Percentiles rank a stretch among this genome's conserved stretches.
phyloP scores from a whole-genome alignment of 306 rosid genomes.

The Vicia faba region DNA sequence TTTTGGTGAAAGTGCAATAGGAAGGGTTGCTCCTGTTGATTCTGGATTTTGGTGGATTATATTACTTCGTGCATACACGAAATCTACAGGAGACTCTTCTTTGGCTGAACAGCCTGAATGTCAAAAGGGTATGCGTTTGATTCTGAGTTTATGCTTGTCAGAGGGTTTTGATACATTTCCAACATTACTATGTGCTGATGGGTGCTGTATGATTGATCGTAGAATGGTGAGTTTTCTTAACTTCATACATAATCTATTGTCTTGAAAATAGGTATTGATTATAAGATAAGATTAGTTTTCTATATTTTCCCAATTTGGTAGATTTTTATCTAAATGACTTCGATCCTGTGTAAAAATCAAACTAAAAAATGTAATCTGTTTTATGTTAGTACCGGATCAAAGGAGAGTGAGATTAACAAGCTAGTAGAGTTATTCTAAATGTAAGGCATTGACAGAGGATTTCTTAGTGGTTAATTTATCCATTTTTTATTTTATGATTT shows the following conservation, averaged over 20 bases:
- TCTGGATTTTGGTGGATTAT: constrained; percentile 99
- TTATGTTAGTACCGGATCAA: constrained; percentile 3
- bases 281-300: background rate
- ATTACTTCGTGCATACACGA: constrained; percentile 88
- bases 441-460: background rate
- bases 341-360: background rate
- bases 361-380: background rate
- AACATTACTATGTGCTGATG: constrained; percentile 93
- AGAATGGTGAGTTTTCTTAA: constrained; percentile 75
- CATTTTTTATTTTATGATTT: constrained; percentile 34
- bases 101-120: constrained; percentile 87
- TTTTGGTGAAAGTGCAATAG: constrained; percentile 96
- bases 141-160: constrained; percentile 81
- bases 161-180: constrained; percentile 96
- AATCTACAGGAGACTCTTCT: constrained; percentile 83
- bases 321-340: background rate
- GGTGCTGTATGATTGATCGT: constrained; percentile 97
- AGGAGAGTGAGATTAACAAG: constrained; percentile 2
- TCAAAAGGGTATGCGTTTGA: constrained; percentile 94
- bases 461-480: constrained; percentile 5
- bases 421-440: background rate
- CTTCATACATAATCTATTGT: constrained; percentile 1
- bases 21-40: constrained; percentile 98
- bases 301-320: background rate
- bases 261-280: constrained; percentile 4